Conservation (phyloP, 257 asterid species). For the Orobanche coerulescens region DNA sequence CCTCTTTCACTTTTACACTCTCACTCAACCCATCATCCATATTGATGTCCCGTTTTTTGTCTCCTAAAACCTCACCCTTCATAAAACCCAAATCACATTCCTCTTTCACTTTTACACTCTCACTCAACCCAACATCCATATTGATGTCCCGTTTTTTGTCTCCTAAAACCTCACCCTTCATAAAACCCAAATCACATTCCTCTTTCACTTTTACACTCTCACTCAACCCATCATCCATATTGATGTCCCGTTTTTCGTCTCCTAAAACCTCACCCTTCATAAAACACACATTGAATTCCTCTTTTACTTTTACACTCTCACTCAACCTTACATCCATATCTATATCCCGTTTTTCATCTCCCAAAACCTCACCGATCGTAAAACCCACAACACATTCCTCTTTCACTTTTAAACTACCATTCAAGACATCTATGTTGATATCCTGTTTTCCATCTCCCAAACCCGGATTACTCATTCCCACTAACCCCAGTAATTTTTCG, state of each 20-base stretch:
- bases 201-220: background rate
- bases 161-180: background rate
- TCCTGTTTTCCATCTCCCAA: no score
- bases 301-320: conserved; percentile 23
- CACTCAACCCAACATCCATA: background rate
- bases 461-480: background rate
- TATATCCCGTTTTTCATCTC: background rate
- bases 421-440: no score
- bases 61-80: background rate
- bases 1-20: conserved; percentile 29
- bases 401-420: conserved; percentile 16
- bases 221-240: background rate
- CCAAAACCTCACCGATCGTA: background rate
- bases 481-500: no score
- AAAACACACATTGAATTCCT: conserved; percentile 24
- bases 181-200: no score
- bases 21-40: background rate
- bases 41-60: background rate
- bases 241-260: no score
- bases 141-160: background rate
- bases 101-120: conserved; percentile 24
- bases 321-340: background rate
- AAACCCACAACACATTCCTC: conserved; percentile 27
- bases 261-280: no score
- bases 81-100: conserved; percentile 19